phyloP scores from a whole-genome alignment of 2,329 filamentous ascomycete species.

The Zalaria sp. region DNA sequence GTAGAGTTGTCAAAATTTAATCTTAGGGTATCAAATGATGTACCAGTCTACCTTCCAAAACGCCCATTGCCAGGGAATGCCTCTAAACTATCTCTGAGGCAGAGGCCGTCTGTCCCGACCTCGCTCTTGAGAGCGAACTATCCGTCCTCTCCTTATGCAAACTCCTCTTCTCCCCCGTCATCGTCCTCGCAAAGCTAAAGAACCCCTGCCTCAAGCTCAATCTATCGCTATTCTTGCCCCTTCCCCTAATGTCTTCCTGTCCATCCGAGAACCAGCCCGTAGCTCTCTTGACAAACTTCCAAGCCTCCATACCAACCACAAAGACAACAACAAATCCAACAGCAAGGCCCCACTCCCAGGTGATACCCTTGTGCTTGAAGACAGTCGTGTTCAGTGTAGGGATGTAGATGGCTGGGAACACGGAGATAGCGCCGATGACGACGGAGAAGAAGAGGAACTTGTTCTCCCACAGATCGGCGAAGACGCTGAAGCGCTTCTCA shows the following conservation, averaged over 20 bases:
- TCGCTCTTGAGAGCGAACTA: constrained; percentile 1
- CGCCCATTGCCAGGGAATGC: no score
- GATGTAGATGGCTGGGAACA: constrained; percentile 44
- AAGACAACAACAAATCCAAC: constrained; percentile 48
- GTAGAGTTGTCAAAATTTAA: no score
- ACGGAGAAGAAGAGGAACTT: constrained; percentile 42
- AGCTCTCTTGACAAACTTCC: constrained; percentile 52
- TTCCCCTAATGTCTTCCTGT: not conserved
- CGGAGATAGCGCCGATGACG: constrained; percentile 28
- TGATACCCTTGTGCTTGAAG: constrained; percentile 52
- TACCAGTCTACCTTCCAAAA: no score
- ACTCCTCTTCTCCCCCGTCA: not conserved
- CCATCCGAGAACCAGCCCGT: not conserved
- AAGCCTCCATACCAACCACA: constrained; percentile 48
- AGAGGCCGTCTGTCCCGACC: not conserved
- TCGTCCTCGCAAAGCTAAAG: constrained; percentile 4
- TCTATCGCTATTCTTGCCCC: not conserved
- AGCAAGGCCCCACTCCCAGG: constrained; percentile 57
- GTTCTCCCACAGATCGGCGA: constrained; percentile 60
- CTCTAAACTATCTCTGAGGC: no score
- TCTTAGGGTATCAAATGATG: no score
- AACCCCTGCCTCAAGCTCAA: constrained; percentile 3
- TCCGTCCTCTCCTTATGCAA: constrained; percentile 1
- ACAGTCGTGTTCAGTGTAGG: constrained; percentile 51
- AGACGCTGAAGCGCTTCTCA: constrained; percentile 44